These are phyloP conservation scores for Alternaria sp. DNA, from an alignment of 2,329 filamentous ascomycete species.

Conservation along the genomic window DNA sequence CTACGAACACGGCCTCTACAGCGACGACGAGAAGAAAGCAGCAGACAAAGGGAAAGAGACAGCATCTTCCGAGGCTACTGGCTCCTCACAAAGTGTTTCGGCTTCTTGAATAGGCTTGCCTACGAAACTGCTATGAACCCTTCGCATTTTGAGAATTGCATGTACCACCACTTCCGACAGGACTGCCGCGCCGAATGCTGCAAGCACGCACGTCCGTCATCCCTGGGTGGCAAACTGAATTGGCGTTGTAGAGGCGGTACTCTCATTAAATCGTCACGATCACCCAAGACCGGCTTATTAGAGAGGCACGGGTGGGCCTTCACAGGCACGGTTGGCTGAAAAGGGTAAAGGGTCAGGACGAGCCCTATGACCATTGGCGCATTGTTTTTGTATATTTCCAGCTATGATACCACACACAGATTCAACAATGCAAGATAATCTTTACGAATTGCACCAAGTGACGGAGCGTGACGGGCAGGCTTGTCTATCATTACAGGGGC, in stretches of 20 bases:
- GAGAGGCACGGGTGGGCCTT: constrained; percentile 26
- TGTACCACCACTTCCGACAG: constrained; percentile 22
- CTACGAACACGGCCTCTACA: constrained; percentile 49
- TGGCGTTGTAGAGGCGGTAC: constrained; percentile 8
- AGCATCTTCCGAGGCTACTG: constrained; percentile 25
- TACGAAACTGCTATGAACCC: neutral
- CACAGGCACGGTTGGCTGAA: constrained; percentile 23
- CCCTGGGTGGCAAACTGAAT: constrained; percentile 8
- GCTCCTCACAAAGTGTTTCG: constrained; percentile 28
- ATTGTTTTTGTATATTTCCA: constrained; percentile 15
- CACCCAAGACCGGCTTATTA: constrained; percentile 7
- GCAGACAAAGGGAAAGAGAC: constrained; percentile 44
- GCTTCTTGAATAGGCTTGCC: constrained; percentile 17
- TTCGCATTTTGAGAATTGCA: neutral
- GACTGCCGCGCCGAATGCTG: constrained; percentile 20
- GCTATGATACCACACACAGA: constrained; percentile 41
- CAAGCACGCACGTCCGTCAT: neutral
- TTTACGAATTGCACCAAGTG: neutral
- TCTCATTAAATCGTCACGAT: constrained; percentile 9
- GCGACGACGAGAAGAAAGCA: constrained; percentile 46
- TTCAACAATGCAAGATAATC: constrained; percentile 20
- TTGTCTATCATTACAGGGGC: constrained; percentile 5
- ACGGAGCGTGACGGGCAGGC: neutral
- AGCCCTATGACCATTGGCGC: constrained; percentile 6
- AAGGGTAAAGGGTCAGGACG: neutral